These are phyloP conservation scores for Suhomyces bolitotheri DNA, from an alignment of 1,139 yeast species.

Conservation along the genomic window DNA sequence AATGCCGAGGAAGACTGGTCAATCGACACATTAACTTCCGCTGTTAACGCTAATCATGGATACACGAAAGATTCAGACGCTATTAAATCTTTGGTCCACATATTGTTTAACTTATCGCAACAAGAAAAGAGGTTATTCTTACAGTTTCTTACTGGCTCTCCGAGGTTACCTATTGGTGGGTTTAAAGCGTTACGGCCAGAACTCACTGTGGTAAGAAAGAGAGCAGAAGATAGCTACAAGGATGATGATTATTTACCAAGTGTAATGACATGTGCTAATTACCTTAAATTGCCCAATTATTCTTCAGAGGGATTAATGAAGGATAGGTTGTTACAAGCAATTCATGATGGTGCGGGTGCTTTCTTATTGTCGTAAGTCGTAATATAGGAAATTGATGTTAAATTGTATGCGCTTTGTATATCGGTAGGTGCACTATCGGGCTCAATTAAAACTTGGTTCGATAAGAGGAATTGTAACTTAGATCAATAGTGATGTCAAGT, in stretches of 20 bases:
- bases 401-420: too few species aligned
- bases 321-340: conserved; percentile 63
- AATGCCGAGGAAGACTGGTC: conserved; percentile 90
- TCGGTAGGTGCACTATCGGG: too few species aligned
- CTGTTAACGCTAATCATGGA: conserved; percentile 89
- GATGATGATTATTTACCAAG: conserved; percentile 92
- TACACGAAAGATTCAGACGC: conserved; percentile 70
- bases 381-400: background rate
- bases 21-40: conserved; percentile 52
- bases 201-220: conserved; percentile 84
- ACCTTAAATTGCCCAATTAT: conserved; percentile 85
- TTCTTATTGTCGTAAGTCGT: conserved; percentile 66
- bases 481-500: too few species aligned
- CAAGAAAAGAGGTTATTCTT: conserved; percentile 69
- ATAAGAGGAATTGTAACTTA: too few species aligned
- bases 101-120: conserved; percentile 54
- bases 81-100: conserved; percentile 57
- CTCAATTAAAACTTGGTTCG: too few species aligned
- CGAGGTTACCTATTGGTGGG: conserved; percentile 92
- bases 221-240: conserved; percentile 60
- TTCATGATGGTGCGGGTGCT: conserved; percentile 86
- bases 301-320: conserved; percentile 61
- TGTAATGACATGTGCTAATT: conserved; percentile 98
- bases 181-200: conserved; percentile 80
- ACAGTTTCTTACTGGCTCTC: conserved; percentile 92